Conservation (phyloP, 208 protist genomes). For the Blechomonas ayalai region DNA sequence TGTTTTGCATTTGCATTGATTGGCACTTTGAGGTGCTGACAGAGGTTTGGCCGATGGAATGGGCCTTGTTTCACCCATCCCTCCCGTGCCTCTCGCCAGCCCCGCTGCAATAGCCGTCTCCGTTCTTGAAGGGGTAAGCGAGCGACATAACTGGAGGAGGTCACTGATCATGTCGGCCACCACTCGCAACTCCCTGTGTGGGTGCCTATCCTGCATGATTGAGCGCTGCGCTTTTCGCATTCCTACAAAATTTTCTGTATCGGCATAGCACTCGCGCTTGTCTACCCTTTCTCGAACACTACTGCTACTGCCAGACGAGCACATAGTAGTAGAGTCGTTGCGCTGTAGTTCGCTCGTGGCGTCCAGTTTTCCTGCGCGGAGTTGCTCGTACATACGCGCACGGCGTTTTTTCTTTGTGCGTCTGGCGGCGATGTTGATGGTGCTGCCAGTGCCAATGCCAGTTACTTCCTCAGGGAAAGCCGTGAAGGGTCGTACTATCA, state of each 20-base stretch:
- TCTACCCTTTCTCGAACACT: conserved; percentile 7
- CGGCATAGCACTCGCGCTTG: conserved; percentile 23
- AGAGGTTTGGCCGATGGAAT: too few relatives aligned
- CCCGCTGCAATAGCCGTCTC: not conserved
- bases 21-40: too few relatives aligned
- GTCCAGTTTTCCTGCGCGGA: conserved; percentile 50
- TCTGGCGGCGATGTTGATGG: conserved; percentile 6
- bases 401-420: conserved; percentile 46
- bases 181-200: conserved; percentile 48
- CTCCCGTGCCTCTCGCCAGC: too few relatives aligned
- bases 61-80: too few relatives aligned
- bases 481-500: conserved; percentile 75
- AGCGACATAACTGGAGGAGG: conserved; percentile 41
- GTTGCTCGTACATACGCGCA: conserved; percentile 69
- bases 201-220: conserved; percentile 34
- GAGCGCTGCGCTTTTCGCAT: conserved; percentile 52
- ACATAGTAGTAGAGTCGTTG: too few relatives aligned
- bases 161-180: conserved; percentile 61
- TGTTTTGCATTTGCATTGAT: too few relatives aligned
- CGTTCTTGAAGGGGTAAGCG: conserved; percentile 9
- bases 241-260: conserved; percentile 62
- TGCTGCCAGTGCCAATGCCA: conserved; percentile 17
- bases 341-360: not conserved
- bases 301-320: not conserved
- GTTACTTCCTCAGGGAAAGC: conserved; percentile 51